These are phyloP conservation scores for Phoma sp. DNA, from an alignment of 2,329 filamentous ascomycete species.

Conservation along the genomic window DNA sequence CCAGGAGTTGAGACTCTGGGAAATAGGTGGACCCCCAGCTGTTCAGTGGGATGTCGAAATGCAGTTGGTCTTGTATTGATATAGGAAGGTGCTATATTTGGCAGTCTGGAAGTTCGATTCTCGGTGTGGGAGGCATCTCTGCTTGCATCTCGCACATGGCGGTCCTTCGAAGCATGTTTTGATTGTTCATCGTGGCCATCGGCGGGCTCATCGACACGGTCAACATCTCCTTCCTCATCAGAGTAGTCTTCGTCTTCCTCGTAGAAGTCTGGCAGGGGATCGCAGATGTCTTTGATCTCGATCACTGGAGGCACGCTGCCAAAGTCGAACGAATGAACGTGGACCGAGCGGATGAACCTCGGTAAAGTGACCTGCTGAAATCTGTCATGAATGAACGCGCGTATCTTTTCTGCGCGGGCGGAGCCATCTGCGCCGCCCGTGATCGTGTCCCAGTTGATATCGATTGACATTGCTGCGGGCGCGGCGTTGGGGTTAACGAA, in stretches of 20 bases:
- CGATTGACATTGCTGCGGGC: conserved; percentile 80
- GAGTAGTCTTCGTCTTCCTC: conserved; percentile 76
- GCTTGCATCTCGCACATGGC: conserved; percentile 33
- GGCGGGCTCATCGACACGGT: conserved; percentile 36
- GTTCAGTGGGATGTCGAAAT: conserved; percentile 44
- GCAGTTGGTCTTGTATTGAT: conserved; percentile 36
- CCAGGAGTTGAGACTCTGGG: conserved; percentile 63
- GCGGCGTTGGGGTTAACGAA: conserved; percentile 37
- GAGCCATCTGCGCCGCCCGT: conserved; percentile 88
- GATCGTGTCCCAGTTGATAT: conserved; percentile 94
- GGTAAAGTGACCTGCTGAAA: conserved; percentile 93
- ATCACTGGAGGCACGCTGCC: conserved; percentile 82
- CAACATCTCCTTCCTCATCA: conserved; percentile 60
- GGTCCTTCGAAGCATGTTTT: conserved; percentile 45
- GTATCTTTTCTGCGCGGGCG: conserved; percentile 83
- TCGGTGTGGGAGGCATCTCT: conserved; percentile 26
- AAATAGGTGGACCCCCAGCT: conserved; percentile 36
- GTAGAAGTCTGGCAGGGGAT: conserved; percentile 95
- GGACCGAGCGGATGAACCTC: conserved; percentile 95
- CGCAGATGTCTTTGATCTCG: conserved; percentile 95
- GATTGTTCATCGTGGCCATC: conserved; percentile 32
- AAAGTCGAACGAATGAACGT: conserved; percentile 93
- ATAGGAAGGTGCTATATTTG: conserved; percentile 34
- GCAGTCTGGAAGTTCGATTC: conserved; percentile 24
- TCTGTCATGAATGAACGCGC: conserved; percentile 91